A percentile compares a stretch with the other conserved stretches of the same genome.
phyloP scores from a whole-genome alignment of 2,329 filamentous ascomycete species.

The Cercospora sojina region DNA sequence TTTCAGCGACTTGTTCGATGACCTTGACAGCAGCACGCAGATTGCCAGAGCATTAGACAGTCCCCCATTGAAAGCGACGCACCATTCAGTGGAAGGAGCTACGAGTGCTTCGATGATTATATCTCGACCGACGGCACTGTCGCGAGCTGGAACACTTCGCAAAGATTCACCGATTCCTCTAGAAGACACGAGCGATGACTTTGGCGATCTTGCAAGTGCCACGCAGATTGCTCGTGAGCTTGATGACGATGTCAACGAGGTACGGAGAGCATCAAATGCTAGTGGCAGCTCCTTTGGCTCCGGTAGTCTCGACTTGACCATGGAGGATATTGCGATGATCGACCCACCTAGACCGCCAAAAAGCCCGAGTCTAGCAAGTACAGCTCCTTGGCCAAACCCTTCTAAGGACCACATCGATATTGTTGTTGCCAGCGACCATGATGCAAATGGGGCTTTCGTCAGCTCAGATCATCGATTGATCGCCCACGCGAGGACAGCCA shows the following conservation, averaged over 20 bases:
- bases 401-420: background rate
- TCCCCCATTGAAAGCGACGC: background rate
- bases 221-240: conserved; percentile 50
- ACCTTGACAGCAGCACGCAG: conserved; percentile 47
- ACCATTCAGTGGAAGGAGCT: background rate
- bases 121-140: background rate
- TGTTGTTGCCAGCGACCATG: conserved; percentile 1
- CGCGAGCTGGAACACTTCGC: background rate
- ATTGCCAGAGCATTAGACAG: conserved; percentile 44
- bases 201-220: conserved; percentile 46
- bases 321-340: conserved; percentile 44
- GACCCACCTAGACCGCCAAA: conserved; percentile 23
- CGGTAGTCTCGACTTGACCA: conserved; percentile 43
- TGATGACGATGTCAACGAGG: conserved; percentile 23
- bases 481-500: background rate
- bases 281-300: conserved; percentile 40
- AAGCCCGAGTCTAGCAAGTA: conserved; percentile 3
- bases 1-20: conserved; percentile 35
- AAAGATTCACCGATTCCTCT: background rate
- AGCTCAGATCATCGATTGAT: background rate
- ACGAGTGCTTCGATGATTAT: background rate
- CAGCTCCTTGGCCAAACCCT: background rate
- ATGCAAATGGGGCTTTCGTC: background rate
- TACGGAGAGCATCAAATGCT: background rate
- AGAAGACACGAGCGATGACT: conserved; percentile 32